These are phyloP conservation scores for Nannochloropsis oceanica DNA, from an alignment of 108 stramenopile species.

Conservation along the genomic window DNA sequence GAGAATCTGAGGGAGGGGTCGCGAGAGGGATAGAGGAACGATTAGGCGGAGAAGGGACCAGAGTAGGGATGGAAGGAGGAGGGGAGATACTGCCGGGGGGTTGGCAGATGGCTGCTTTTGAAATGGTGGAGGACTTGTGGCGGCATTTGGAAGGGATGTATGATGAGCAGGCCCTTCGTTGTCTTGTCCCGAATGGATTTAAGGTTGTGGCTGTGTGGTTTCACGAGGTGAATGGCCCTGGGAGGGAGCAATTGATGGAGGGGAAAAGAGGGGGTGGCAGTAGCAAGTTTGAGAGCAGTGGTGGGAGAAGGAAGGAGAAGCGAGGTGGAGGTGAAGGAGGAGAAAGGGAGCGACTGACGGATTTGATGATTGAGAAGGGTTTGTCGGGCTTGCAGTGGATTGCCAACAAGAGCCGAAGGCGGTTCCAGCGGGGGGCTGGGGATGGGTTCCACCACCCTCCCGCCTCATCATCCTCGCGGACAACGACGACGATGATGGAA, in stretches of 20 bases:
- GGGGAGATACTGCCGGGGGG: not conserved
- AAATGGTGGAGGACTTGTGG: not conserved
- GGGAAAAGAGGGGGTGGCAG: not conserved
- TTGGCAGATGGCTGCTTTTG: not conserved
- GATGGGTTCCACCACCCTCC: not conserved
- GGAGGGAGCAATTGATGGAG: not conserved
- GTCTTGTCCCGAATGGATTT: not conserved
- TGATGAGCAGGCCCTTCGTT: not conserved
- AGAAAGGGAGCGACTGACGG: not conserved
- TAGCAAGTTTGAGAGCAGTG: too few species aligned
- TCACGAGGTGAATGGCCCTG: not conserved
- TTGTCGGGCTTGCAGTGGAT: not conserved
- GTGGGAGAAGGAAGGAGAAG: not conserved
- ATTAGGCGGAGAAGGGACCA: not conserved
- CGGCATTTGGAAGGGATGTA: not conserved
- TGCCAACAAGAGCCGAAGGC: not conserved
- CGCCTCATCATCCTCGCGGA: not conserved
- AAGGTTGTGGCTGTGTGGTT: not conserved
- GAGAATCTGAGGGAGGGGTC: not conserved
- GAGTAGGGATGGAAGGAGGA: not conserved
- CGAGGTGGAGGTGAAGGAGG: not conserved
- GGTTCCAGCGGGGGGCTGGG: not conserved
- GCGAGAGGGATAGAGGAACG: not conserved
- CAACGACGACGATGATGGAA: not conserved
- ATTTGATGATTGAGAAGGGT: not conserved